phyloP scores from a whole-genome alignment of 768 basidiomycete species.

The Lactarius deliciosus region DNA sequence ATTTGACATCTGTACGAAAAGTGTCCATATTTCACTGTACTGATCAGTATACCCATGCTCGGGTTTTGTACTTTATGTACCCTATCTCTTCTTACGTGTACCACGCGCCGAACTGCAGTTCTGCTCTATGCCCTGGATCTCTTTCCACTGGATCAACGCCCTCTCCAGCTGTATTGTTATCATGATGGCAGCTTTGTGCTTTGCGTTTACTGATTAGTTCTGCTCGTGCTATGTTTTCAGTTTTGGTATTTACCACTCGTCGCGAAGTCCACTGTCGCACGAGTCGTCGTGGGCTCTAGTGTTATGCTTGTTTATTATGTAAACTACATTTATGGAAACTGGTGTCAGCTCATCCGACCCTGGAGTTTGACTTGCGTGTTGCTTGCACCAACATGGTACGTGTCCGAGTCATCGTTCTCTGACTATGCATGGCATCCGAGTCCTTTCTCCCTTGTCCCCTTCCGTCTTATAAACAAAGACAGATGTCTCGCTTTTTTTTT shows the following conservation, averaged over 20 bases:
- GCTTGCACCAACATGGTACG: too few species aligned
- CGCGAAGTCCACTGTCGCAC: background rate
- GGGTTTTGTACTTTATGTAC: background rate
- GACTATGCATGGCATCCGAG: too few species aligned
- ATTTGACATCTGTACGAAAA: background rate
- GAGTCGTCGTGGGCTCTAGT: background rate
- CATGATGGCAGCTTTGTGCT: background rate
- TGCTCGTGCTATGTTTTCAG: background rate
- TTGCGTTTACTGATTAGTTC: conserved; percentile 3
- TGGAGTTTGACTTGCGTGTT: too few species aligned
- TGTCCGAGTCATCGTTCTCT: too few species aligned
- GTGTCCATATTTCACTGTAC: background rate
- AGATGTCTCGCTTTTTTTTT: too few species aligned
- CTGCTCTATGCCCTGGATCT: background rate
- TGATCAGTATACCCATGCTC: background rate
- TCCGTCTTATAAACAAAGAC: too few species aligned
- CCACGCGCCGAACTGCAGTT: background rate
- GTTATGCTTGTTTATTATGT: background rate
- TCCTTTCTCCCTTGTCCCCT: too few species aligned
- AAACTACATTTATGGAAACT: background rate
- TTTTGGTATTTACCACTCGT: background rate
- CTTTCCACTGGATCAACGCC: background rate
- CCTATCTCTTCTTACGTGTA: background rate
- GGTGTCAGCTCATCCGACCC: background rate
- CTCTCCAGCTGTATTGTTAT: conserved; percentile 9